phyloP scores from a whole-genome alignment of 345 rosid species.

The Triadica sebifera region DNA sequence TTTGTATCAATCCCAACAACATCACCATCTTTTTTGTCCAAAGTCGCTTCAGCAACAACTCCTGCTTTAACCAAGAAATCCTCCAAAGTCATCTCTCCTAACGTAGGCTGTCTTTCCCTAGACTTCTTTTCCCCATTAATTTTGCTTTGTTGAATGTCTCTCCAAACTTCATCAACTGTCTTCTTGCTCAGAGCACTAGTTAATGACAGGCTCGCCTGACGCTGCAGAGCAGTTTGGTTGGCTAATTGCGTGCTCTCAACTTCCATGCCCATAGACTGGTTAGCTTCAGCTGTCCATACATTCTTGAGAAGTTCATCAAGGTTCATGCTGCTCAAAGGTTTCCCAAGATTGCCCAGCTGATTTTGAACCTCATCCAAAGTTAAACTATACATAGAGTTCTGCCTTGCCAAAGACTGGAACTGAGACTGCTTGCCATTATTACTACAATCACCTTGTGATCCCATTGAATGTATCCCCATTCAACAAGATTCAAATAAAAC shows the following conservation, averaged over 20 bases:
- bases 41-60: slow-evolving; percentile 65
- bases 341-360: slow-evolving; percentile 86
- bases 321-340: slow-evolving; percentile 90
- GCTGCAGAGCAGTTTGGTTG: slow-evolving; percentile 50
- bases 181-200: slow-evolving; percentile 71
- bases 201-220: slow-evolving; percentile 67
- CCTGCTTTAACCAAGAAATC: slow-evolving; percentile 94
- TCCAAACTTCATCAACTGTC: slow-evolving; percentile 98
- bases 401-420: slow-evolving; percentile 59
- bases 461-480: slow-evolving; percentile 59
- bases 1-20: slow-evolving; percentile 43
- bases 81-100: slow-evolving; percentile 97
- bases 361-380: slow-evolving; percentile 95
- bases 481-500: slow-evolving; percentile 16
- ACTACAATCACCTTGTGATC: slow-evolving; percentile 54
- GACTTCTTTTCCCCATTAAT: slow-evolving; percentile 50
- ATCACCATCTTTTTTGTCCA: slow-evolving; percentile 40
- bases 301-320: slow-evolving; percentile 92
- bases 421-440: slow-evolving; percentile 56
- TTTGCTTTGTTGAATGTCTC: slow-evolving; percentile 82
- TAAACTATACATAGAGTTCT: slow-evolving; percentile 77
- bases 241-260: slow-evolving; percentile 40
- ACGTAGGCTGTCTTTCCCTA: slow-evolving; percentile 69
- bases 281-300: slow-evolving; percentile 79
- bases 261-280: slow-evolving; percentile 47